Conservation (phyloP, 768 basidiomycete species). For the Boletus vermiculosoides region DNA sequence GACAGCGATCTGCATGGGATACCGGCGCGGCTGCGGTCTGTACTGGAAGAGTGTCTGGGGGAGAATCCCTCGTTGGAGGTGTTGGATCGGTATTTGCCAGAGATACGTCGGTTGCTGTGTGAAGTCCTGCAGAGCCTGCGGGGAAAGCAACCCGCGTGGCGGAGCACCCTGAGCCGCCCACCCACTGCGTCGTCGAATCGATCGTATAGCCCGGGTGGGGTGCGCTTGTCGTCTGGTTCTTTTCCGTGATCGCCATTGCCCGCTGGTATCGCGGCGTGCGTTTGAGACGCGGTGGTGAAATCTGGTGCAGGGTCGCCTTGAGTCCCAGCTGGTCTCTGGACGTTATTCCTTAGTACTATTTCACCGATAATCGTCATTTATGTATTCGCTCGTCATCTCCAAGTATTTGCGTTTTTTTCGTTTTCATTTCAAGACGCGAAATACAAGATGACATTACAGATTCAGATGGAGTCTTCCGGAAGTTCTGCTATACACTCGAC, state of each 20-base stretch:
- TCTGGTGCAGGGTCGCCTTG: constrained; percentile 1
- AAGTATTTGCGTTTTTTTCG: neutral
- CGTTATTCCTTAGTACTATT: neutral
- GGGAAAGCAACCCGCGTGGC: constrained; percentile 42
- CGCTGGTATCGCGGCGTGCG: constrained; percentile 1
- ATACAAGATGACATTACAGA: neutral
- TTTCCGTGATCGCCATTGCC: constrained; percentile 10
- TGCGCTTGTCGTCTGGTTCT: neutral
- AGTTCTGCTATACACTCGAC: constrained; percentile 57
- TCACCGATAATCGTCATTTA: neutral
- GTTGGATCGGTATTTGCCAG: constrained; percentile 39
- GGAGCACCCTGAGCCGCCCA: constrained; percentile 16
- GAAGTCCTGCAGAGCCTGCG: constrained; percentile 43
- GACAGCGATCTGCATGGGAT: constrained; percentile 42
- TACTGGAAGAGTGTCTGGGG: constrained; percentile 45
- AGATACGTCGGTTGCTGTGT: constrained; percentile 35
- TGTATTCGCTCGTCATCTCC: neutral
- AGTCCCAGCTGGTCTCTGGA: neutral
- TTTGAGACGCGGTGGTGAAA: constrained; percentile 3
- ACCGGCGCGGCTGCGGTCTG: constrained; percentile 37
- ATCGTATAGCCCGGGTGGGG: neutral
- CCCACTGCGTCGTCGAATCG: constrained; percentile 3
- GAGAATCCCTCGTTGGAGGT: constrained; percentile 37
- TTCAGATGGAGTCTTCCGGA: neutral
- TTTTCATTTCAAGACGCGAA: neutral